Evolutionary conservation across 768 basidiomycete species (phyloP).

Genomic region (Lepiota brunneoincarnata): DNA sequence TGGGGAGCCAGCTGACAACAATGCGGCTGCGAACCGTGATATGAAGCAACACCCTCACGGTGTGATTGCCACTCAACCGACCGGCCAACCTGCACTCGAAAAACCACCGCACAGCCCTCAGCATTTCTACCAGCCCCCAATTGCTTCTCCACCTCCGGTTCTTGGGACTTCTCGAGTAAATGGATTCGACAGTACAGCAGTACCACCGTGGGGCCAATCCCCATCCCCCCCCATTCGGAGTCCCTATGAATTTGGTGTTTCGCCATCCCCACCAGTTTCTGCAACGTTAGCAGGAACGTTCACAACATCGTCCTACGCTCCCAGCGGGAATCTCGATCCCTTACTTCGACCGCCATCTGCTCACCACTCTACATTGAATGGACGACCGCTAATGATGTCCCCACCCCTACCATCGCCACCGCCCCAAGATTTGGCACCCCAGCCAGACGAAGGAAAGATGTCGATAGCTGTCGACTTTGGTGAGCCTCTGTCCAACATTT

Average conservation of each 20-base stretch:
- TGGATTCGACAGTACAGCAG: slow-evolving; percentile 21
- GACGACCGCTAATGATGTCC: slow-evolving; percentile 21
- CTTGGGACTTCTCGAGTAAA: slow-evolving; percentile 25
- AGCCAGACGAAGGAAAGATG: slow-evolving; percentile 69
- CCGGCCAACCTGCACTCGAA: slow-evolving; percentile 34
- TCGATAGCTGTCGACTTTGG: slow-evolving; percentile 85
- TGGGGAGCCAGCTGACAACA: slow-evolving; percentile 40
- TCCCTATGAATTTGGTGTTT: slow-evolving; percentile 26
- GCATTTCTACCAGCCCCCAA: slow-evolving; percentile 34
- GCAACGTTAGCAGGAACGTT: slow-evolving; percentile 17
- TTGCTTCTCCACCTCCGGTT: slow-evolving; percentile 45
- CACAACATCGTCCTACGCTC: slow-evolving; percentile 22
- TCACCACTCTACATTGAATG: slow-evolving; percentile 19
- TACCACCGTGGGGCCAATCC: slow-evolving; percentile 30
- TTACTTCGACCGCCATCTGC: slow-evolving; percentile 31
- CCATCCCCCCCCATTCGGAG: slow-evolving; percentile 37
- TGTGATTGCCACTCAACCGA: slow-evolving; percentile 51
- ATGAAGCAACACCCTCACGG: slow-evolving; percentile 20
- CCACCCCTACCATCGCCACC: slow-evolving; percentile 21
- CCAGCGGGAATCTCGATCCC: slow-evolving; percentile 20
- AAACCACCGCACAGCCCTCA: slow-evolving; percentile 27
- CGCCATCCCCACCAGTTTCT: slow-evolving; percentile 17
- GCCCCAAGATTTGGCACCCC: slow-evolving; percentile 18
- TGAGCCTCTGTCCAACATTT: slow-evolving; percentile 26
- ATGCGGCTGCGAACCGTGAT: slow-evolving; percentile 25